Conservation (phyloP, 2,329 filamentous ascomycete genomes). For the Neurospora crassa region DNA sequence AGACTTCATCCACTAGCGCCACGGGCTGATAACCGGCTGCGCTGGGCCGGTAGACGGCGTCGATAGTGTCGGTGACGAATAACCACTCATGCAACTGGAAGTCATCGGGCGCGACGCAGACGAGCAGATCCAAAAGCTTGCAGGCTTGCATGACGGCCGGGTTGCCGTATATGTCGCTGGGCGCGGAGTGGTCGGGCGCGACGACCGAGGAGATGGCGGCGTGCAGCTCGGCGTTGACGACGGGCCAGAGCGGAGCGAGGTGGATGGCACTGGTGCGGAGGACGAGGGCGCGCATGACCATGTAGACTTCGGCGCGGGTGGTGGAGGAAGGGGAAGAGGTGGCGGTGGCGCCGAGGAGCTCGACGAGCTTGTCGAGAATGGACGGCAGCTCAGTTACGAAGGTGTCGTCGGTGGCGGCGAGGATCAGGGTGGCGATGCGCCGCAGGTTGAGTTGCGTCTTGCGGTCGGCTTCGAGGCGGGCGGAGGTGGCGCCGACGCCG, state of each 20-base stretch:
- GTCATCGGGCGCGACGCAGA: slow-evolving; percentile 81
- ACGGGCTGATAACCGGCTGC: slow-evolving; percentile 49
- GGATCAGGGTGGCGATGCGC: slow-evolving; percentile 67
- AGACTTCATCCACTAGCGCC: slow-evolving; percentile 75
- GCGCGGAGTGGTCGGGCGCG: slow-evolving; percentile 51
- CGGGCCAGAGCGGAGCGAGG: slow-evolving; percentile 78
- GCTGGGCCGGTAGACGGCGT: slow-evolving; percentile 78
- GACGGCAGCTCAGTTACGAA: slow-evolving; percentile 67
- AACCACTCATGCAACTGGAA: slow-evolving; percentile 99
- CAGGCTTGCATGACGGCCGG: slow-evolving; percentile 77
- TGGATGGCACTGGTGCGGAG: slow-evolving; percentile 73
- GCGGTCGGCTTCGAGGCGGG: slow-evolving; percentile 87
- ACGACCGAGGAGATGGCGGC: slow-evolving; percentile 67
- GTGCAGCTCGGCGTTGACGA: slow-evolving; percentile 79
- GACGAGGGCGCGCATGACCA: slow-evolving; percentile 73
- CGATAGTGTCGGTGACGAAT: slow-evolving; percentile 93
- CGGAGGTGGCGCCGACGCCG: slow-evolving; percentile 91
- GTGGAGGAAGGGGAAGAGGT: slow-evolving; percentile 87
- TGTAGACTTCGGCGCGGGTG: slow-evolving; percentile 81
- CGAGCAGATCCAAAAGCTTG: slow-evolving; percentile 83
- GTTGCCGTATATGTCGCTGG: slow-evolving; percentile 67
- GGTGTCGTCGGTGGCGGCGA: slow-evolving; percentile 67
- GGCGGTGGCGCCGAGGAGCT: slow-evolving; percentile 72
- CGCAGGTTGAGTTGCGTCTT: slow-evolving; percentile 86
- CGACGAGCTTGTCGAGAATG: slow-evolving; percentile 75